Evolutionary conservation across 2,329 filamentous ascomycete species (phyloP), one percentile per base, ranked within the genome.

Genomic region (Ambrosiella xylebori): DNA sequence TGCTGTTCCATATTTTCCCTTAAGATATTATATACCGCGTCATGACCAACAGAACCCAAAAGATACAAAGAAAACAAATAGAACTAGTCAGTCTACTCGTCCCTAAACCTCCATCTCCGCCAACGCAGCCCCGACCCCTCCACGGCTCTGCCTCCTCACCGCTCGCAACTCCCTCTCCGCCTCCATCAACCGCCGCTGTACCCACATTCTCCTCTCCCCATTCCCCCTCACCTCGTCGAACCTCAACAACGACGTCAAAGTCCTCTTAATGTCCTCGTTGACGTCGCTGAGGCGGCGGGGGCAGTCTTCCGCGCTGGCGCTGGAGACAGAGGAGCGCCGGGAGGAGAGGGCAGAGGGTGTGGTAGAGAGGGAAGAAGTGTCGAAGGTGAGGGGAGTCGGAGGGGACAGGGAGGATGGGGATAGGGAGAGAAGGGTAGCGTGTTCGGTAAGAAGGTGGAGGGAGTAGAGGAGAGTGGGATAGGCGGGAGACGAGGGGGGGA

Each of bases 211-310:
- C 65, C 79, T 75, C 1, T 71, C 69, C 36, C 69, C 67, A 61
- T 80, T 76, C 51, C 66, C 68, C 47, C 77, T 75, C 13, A 80
- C 76, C 41, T 73, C 69, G 27, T 77, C 74, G 67, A 77, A 81
- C 68, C 81, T 82, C 64, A 82, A 73, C 12, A 82, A 73, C 66
- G 81, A 78, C 5, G 78, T 82, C 63, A 82, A 65, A 1, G 77
- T 75, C 38, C 77, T 73, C 69, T 82, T 82, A 69, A 82, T 78
- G 63, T 75, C 74, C 67, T 81, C 78, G 67, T 79, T 80, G 67
- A 81, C 74, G 61, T 75, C 71, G 55, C 71, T 77, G 9, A 81
- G 71, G 61, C 73, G 76, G 62, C 75, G 72, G 75, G 73, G 27
- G 71, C 38, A 38, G 47, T 36, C 35, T n/a, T 37, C 35, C 12